Conservation (phyloP, 2,329 filamentous ascomycete species). For the Botryotinia calthae region DNA sequence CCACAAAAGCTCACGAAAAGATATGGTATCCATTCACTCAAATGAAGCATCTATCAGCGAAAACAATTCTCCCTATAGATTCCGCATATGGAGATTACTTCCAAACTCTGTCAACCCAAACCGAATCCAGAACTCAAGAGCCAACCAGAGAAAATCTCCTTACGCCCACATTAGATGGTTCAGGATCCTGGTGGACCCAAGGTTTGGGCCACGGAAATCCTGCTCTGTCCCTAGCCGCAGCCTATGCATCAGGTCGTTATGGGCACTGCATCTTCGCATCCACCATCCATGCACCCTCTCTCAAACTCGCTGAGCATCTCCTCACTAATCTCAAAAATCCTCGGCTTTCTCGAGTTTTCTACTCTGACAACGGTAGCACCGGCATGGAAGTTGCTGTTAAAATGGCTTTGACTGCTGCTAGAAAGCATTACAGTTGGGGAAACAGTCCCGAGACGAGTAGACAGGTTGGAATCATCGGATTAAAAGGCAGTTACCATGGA, state of each 20-base stretch:
- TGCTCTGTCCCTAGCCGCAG: conserved; percentile 67
- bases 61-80: conserved; percentile 72
- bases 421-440: conserved; percentile 64
- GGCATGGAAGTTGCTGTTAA: conserved; percentile 82
- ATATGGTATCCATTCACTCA: conserved; percentile 92
- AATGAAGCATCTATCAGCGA: conserved; percentile 59
- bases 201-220: conserved; percentile 79
- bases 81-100: conserved; percentile 79
- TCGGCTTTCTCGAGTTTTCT: conserved; percentile 71
- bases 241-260: conserved; percentile 78
- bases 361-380: conserved; percentile 80
- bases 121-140: background rate
- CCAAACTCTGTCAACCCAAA: conserved; percentile 49
- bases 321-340: conserved; percentile 59
- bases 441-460: conserved; percentile 37
- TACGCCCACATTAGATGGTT: conserved; percentile 73
- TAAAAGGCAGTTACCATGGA: conserved; percentile 81
- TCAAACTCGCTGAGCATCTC: conserved; percentile 65
- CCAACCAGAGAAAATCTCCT: conserved; percentile 43
- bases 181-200: conserved; percentile 90
- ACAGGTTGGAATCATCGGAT: conserved; percentile 66
- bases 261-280: conserved; percentile 87
- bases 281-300: conserved; percentile 73
- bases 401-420: conserved; percentile 73
- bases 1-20: conserved; percentile 55